These are phyloP conservation scores for Fusarium pseudocircinatum DNA, from an alignment of 2,329 filamentous ascomycete species.

Conservation along the genomic window DNA sequence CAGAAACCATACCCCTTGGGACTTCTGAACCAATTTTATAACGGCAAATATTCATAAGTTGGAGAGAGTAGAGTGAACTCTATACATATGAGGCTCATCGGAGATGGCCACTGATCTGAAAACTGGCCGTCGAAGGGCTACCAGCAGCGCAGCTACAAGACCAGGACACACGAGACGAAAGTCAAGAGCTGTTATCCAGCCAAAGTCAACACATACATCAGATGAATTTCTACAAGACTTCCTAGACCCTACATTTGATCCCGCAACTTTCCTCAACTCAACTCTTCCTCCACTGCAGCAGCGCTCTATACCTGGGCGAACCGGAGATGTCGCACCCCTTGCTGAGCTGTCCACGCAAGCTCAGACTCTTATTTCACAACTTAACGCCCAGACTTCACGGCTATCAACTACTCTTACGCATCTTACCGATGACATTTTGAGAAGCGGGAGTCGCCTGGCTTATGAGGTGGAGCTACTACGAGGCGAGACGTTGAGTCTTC, in stretches of 20 bases:
- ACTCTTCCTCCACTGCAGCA: conserved; percentile 74
- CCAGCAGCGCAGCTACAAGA: conserved; percentile 55
- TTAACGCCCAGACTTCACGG: conserved; percentile 88
- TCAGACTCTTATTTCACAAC: conserved; percentile 84
- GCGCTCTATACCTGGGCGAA: conserved; percentile 44
- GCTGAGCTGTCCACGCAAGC: conserved; percentile 83
- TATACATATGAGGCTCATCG: background rate
- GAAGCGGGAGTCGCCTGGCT: conserved; percentile 85
- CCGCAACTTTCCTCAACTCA: conserved; percentile 85
- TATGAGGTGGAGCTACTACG: conserved; percentile 94
- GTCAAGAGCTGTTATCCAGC: conserved; percentile 51
- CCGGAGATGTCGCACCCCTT: conserved; percentile 63
- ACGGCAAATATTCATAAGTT: background rate
- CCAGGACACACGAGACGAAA: conserved; percentile 55
- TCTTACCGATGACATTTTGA: conserved; percentile 92
- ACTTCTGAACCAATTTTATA: conserved; percentile 1
- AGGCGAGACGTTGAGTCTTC: conserved; percentile 85
- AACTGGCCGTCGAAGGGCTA: conserved; percentile 56
- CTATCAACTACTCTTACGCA: conserved; percentile 84
- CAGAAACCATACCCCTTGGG: conserved; percentile 16
- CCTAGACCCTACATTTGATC: conserved; percentile 79
- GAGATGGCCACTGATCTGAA: conserved; percentile 47
- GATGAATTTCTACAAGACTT: conserved; percentile 81
- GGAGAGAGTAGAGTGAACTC: background rate
- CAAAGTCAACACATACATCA: conserved; percentile 70